phyloP scores from a whole-genome alignment of 2,329 filamentous ascomycete genomes.

The Sclerotinia borealis region DNA sequence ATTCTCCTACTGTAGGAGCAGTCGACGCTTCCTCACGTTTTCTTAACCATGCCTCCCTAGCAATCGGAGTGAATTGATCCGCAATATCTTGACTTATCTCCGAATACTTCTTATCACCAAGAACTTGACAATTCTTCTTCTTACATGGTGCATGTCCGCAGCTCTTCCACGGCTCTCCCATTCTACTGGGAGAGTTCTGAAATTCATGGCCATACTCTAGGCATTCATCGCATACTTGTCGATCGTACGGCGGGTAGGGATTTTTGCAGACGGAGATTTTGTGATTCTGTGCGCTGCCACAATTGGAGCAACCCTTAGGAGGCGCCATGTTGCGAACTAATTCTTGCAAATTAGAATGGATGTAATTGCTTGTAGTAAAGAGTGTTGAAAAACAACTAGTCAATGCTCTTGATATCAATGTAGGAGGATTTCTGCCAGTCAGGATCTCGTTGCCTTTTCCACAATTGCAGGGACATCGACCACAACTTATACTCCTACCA shows the following conservation, averaged over 20 bases:
- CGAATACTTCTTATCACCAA: neutral
- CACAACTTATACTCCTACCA: neutral
- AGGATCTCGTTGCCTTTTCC: too few species aligned
- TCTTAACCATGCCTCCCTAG: neutral
- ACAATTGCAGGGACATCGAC: neutral
- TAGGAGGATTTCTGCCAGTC: neutral
- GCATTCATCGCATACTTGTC: neutral
- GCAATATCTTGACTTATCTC: neutral
- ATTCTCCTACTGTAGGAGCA: neutral
- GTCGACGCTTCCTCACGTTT: neutral
- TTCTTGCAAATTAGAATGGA: neutral
- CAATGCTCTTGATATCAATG: neutral
- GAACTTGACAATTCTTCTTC: neutral
- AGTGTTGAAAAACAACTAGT: neutral
- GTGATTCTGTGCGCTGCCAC: neutral
- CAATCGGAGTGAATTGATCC: neutral
- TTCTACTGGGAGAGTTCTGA: neutral
- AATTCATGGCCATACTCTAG: neutral
- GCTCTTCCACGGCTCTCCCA: neutral
- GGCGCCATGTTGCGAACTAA: neutral
- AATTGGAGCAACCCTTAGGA: neutral
- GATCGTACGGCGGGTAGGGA: neutral
- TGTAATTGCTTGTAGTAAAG: neutral
- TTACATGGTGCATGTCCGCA: neutral
- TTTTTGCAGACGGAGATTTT: neutral